Base-by-base conservation (phyloP, 805 yeast species). In the Candida pini region DNA sequence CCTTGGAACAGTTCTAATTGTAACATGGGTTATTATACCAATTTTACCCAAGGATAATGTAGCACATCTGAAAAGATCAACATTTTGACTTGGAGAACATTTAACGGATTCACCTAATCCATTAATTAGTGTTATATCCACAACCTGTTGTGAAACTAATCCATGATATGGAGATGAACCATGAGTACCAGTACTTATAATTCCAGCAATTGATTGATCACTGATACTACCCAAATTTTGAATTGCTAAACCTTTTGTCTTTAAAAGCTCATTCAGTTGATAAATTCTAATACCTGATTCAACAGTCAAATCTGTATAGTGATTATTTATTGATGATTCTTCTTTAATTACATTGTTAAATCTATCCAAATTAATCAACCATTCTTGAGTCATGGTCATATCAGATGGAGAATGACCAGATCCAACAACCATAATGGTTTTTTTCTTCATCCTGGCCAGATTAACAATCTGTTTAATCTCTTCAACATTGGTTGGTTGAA, bases 121-220 rank as follows among this genome's bases (percentile, higher is more conserved):
- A 45, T 82, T 77, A 38, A 89, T 76, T 20, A 90, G 56, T 8
- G 84, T 78, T 38, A 90, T 58, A 44, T 78, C 75, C 3, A 90
- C 97, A 42, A 85, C 71, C 58, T 88, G 96, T 49, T 87, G 90
- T 7, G 92, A 76, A 2, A 90, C 83, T 24, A 89, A 66, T 1
- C 97, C 97, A 51, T 92, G 97, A 56, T 72, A 85, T 27, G 90
- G 94, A 8, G 95, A 80, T 0, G 97, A 83, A 6, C 98, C 98
- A 54, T 90, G 98, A 0, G 97, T 88, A 19, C 97, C 97, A 0
- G 97, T 90, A 2, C 95, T 82, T 29, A 92, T 87, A 45, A 89
- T 78, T n/a, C 98, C 98, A 3, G 95, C 97, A 18, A 88, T 68
- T 12, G 95, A 83, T 56, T 90, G 97, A 42, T 87, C 96, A 26